Evolutionary conservation across 352 stramenopile species (phyloP), one percentile per base, ranked within the genome.

Genomic region (Saprolegnia diclina): DNA sequence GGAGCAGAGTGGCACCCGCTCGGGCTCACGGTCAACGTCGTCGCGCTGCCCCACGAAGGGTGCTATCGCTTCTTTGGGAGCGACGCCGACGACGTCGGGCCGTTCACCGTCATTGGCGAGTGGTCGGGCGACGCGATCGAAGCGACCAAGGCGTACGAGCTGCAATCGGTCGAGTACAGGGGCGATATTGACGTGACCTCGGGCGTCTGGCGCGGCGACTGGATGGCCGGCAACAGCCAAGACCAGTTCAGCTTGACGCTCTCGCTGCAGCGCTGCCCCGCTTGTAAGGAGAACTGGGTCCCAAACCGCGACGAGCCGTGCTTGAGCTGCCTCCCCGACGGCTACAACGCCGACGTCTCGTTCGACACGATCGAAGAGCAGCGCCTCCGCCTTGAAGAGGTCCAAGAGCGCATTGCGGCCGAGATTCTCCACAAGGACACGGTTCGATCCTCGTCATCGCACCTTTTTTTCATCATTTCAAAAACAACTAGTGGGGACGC

Each of bases 41-140:
- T 66, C 5, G 0, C 5, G 4, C 35, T 66, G 24, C 52, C 52
- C 11, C 52, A 59, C 35, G 40, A 66, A 21, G 59, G 32, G 16
- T 14, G 9, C 21, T 66, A 66, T 32, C 10, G 59, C 21, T 66
- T 66, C 32, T 19, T 66, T 22, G 59, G 59, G 35, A 16, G 19
- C 7, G 59, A 56, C 59, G 32, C 19, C 5, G 59, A 66, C 32
- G 32, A 21, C 10, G n/a, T 29, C 1, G 32, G 59, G 4, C 24
- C 24, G 18, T 66, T 66, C 21, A 53, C 59, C 0, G 21, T 66
- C 18, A 66, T 18, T 10, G 59, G 59, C 18, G 1, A 22, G 5
- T 66, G 59, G 59, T 26, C 29, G 9, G 59, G 21, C 22, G 32
- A 53, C 14, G 5, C 11, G 18, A 56, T 66, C 13, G 59, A 66